Evolutionary conservation across 2,329 filamentous ascomycete genomes (phyloP), one percentile per base, ranked within the genome.

Genomic region (Furcasterigmium furcatum): DNA sequence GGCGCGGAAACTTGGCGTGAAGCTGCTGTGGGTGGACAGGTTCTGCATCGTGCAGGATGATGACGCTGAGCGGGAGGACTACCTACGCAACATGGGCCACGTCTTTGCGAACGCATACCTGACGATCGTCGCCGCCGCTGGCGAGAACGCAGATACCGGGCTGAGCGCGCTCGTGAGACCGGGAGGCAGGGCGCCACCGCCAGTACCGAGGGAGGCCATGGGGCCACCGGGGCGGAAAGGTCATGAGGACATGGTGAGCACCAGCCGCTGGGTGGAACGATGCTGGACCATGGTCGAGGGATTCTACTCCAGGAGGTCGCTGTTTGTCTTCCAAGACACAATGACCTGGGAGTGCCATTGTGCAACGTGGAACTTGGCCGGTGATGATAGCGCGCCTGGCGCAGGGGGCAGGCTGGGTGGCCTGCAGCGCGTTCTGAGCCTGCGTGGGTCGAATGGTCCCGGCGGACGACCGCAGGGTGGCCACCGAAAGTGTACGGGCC

Each of bases 261-360:
- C 61, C 9, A 70, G 67, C 3, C 57, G 52, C 10, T 72, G 70
- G 70, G 65, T 61, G 45, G 60, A 57, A 1, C 61, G 70, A 25
- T 67, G 62, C 25, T 73, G 70, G 70, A 72, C 70, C 6, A 54
- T 73, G 16, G 67, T 72, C 47, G 70, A 73, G 47, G 58, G 59
- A 3, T 53, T 71, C 13, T 73, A 73, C 50, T 66, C 70, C 20
- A 60, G 70, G 22, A 66, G 70, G 9, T 60, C 62, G 10, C 59
- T 73, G 43, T 73, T 67, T 54, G 65, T 73, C 51, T 72, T 72
- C 43, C 64, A 70, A 24, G 66, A 73, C 19, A 47, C 59, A 9
- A 59, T 72, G 12, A 69, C 68, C 2, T 73, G 70, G 70, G 66
- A 72, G 47, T 73, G 70, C 42, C 70, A 73, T 51, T 73, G 70